Base-by-base conservation (phyloP, 2,329 filamentous ascomycete species). In the Dissoconium aciculare region DNA sequence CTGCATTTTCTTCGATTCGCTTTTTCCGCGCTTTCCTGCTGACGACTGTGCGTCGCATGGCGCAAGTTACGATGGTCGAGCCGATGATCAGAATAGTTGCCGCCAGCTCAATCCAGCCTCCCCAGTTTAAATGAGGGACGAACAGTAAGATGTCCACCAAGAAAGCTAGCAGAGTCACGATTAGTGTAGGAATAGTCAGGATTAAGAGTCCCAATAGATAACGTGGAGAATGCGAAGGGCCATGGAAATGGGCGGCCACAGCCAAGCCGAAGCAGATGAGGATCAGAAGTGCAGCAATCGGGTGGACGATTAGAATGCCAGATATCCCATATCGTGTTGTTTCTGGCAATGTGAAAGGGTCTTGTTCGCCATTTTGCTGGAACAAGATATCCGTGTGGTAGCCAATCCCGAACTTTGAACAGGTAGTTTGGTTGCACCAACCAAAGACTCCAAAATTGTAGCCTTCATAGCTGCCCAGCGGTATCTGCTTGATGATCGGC, bases 71-170 rank as follows among this genome's bases (percentile, higher is more conserved):
- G 34, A 98, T 69, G 25, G 77, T 78, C 51, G 81, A 80, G 14
- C 82, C 64, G 30, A 80, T 74, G 29, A 93, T 79, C 33, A 94
- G 61, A 36, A 94, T 78, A 14, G 85, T 91, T 15, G 87, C 82
- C 6, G 74, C 87, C 29, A 95, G 66, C 11, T 94, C 85, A 43
- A 95, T 72, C 66, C 87, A 98, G 36, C 85, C 84, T 40, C 85
- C 89, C 83, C 85, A 95, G 50, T 76, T 72, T 60, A 94, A 62
- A 56, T 95, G 85, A 28, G 89, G 89, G 11, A 94, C 80, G 52
- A 98, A 98, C 13, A 98, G 66, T 17, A 98, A 64, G 15, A 95
- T 81, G 56, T 98, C 89, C 47, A 95, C 76, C 15, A 98, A 63
- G 58, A 95, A 95, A 14, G 85, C 80, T 34, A 93, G 66, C 2